phyloP scores from a whole-genome alignment of 2,329 filamentous ascomycete species.

The Verticillium albo-atrum region DNA sequence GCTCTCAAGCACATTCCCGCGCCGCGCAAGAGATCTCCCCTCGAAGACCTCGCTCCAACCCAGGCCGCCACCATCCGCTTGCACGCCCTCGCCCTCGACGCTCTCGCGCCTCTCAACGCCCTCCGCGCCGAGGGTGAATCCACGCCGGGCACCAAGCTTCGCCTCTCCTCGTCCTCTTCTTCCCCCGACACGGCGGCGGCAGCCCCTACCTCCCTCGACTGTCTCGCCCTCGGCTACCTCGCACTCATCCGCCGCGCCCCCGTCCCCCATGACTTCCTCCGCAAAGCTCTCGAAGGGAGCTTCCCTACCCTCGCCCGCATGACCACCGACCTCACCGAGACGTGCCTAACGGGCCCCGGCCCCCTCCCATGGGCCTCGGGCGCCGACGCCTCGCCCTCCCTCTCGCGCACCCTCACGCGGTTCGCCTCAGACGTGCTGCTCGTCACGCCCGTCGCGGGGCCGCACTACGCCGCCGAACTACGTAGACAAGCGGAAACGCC shows the following conservation, averaged over 20 bases:
- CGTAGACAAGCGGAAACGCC: conserved; percentile 29
- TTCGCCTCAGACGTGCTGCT: conserved; percentile 29
- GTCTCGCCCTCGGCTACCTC: conserved; percentile 75
- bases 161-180: conserved; percentile 22
- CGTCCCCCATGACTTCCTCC: conserved; percentile 41
- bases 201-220: conserved; percentile 65
- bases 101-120: conserved; percentile 66
- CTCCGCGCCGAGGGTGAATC: conserved; percentile 33
- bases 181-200: conserved; percentile 4
- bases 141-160: conserved; percentile 10
- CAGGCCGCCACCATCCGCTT: conserved; percentile 72
- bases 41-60: conserved; percentile 62
- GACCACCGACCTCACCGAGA: conserved; percentile 22
- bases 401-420: conserved; percentile 21
- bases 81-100: conserved; percentile 65
- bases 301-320: conserved; percentile 21
- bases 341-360: conserved; percentile 12
- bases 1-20: conserved; percentile 20
- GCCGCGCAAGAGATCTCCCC: conserved; percentile 49
- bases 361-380: conserved; percentile 20
- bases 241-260: conserved; percentile 59
- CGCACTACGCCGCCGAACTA: conserved; percentile 29
- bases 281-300: conserved; percentile 18
- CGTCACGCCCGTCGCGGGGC: conserved; percentile 28
- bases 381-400: conserved; percentile 13